phyloP scores from a whole-genome alignment of 805 yeast genomes.

The Metschnikowia noctiluminum region DNA sequence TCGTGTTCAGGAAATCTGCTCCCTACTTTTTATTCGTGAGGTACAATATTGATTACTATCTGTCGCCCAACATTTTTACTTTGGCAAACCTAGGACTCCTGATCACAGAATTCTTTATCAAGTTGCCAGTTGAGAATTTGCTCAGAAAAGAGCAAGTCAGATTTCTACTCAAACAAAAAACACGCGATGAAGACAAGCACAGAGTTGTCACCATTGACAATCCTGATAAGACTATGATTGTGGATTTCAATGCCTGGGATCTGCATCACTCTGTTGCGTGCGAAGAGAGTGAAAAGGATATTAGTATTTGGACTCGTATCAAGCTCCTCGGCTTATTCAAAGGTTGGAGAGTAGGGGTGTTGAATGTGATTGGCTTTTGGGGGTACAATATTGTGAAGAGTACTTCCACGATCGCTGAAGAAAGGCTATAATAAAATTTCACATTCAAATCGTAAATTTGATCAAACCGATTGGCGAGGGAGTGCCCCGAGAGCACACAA shows the following conservation, averaged over 20 bases:
- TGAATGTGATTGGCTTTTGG: conserved; percentile 81
- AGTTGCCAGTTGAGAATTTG: conserved; percentile 84
- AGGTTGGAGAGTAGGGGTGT: conserved; percentile 88
- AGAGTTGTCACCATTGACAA: conserved; percentile 42
- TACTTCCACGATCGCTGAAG: conserved; percentile 27
- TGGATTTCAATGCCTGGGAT: conserved; percentile 36
- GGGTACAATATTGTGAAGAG: conserved; percentile 61
- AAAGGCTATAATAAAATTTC: conserved; percentile 11
- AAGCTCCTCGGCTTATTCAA: conserved; percentile 50
- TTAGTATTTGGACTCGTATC: conserved; percentile 42
- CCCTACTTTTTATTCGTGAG: conserved; percentile 60
- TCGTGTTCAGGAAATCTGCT: conserved; percentile 60
- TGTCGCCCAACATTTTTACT: conserved; percentile 59
- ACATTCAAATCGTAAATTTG: too few species aligned
- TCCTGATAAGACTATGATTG: conserved; percentile 50
- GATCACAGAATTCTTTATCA: conserved; percentile 64
- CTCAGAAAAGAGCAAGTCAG: conserved; percentile 80
- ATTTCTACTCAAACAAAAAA: conserved; percentile 47
- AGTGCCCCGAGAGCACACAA: too few species aligned
- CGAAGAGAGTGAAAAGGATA: conserved; percentile 19
- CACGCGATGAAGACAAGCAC: conserved; percentile 32
- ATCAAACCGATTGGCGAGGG: too few species aligned
- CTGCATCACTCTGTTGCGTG: conserved; percentile 1
- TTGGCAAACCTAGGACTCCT: conserved; percentile 58
- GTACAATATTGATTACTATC: conserved; percentile 63